Base-by-base conservation (phyloP, 208 protist genomes). In the Balamuthia mandrillaris region DNA sequence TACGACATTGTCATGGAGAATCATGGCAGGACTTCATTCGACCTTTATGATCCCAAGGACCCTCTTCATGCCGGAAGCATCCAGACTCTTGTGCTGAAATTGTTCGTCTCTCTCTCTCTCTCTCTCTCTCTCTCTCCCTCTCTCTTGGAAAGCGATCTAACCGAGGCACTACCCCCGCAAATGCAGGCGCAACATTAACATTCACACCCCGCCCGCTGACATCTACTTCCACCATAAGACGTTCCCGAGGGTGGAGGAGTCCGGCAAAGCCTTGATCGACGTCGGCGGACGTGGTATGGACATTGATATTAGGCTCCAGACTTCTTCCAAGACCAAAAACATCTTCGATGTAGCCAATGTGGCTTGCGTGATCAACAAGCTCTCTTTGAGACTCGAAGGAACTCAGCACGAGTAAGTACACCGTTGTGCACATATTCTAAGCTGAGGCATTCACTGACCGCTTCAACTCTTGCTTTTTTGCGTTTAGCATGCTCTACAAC, bases 211-310 rank as follows among this genome's bases (percentile, higher is more conserved):
- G 41, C 42, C 47, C 42, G 35, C 66, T 24, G 41, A 52, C 41
- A 47, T 75, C 66, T 75, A 45, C 42, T 75, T 75, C 44, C 1
- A 27, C 2, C 1, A 45, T 18, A 75, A 75, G 24, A 54, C 24
- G 41, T 75, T 75, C 66, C 66, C 66, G 14, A 75, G 54, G 66
- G 44, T 75, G 5, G 66, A 75, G 42, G 66, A 75, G 27, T 39
- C 47, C 27, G 66, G 66, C 42, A 47, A 52, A 29, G 37, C 37
- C 24, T 29, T n/a, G 42, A 75, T 75, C 21, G 37, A 29, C 42
- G 16, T 75, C 1, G 66, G 66, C 44, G 66, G 66, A 18, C 37
- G 24, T 1, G 66, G 66, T 45, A 29, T 75, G 33, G 66, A 75
- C 44, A 39, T 75, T 7, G 31, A 35, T n/a, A 6, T 75, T 10